phyloP scores from a whole-genome alignment of 2,329 filamentous ascomycete genomes.

The Madurella fahalii region DNA sequence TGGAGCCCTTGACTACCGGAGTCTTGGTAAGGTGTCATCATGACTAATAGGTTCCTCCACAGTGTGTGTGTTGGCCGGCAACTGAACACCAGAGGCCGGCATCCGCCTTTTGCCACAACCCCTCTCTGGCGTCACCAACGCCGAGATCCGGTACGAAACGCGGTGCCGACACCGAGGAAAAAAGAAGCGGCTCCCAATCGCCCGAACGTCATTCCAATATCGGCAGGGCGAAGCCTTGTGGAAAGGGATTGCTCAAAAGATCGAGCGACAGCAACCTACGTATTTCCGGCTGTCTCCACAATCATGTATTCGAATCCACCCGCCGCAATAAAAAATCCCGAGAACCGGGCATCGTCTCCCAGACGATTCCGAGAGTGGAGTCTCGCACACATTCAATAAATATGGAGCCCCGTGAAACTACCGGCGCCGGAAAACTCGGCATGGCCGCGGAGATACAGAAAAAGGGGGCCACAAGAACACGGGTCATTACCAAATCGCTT shows the following conservation, averaged over 20 bases:
- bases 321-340: background rate
- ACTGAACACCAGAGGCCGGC: background rate
- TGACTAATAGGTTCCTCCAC: no score
- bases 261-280: background rate
- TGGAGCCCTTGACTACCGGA: no score
- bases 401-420: background rate
- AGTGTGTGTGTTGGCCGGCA: no score
- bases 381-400: background rate
- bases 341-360: background rate
- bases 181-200: background rate
- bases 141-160: background rate
- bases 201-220: background rate
- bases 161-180: background rate
- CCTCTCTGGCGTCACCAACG: background rate
- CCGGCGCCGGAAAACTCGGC: slow-evolving; percentile 10
- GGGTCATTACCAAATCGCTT: background rate
- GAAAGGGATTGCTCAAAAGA: background rate
- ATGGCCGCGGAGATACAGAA: background rate
- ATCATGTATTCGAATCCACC: background rate
- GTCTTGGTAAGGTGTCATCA: no score
- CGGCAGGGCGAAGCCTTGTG: background rate
- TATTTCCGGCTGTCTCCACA: background rate
- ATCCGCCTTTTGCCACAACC: slow-evolving; percentile 2
- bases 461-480: background rate
- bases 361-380: background rate